Evolutionary conservation across 1,284 basidiomycete genomes (phyloP).

Genomic region (Leccinum pallidistipes): DNA sequence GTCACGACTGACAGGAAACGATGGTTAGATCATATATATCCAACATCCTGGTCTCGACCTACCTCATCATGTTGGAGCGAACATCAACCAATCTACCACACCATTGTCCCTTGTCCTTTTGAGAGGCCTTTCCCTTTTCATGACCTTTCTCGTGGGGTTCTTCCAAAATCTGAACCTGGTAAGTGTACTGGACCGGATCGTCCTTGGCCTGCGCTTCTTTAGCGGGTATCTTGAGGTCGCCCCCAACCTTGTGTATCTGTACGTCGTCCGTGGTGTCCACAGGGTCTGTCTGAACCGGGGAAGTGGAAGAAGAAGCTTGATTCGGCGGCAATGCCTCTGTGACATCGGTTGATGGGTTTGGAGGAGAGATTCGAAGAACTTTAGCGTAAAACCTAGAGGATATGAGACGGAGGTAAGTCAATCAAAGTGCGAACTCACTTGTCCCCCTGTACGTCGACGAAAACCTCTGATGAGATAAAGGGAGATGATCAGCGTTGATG

Average conservation of each 20-base stretch:
- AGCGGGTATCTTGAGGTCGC: slow-evolving; percentile 73
- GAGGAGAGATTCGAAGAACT: slow-evolving; percentile 73
- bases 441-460: slow-evolving; percentile 81
- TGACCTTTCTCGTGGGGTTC: slow-evolving; percentile 69
- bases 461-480: slow-evolving; percentile 56
- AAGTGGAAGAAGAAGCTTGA: slow-evolving; percentile 35
- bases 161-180: slow-evolving; percentile 84
- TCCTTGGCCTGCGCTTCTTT: slow-evolving; percentile 76
- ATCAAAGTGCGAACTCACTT: slow-evolving; percentile 53
- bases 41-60: slow-evolving; percentile 27
- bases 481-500: slow-evolving; percentile 27
- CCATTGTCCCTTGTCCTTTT: slow-evolving; percentile 56
- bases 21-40: slow-evolving; percentile 6
- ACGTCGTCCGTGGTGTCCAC: slow-evolving; percentile 41
- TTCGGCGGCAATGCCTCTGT: slow-evolving; percentile 39
- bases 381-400: slow-evolving; percentile 69
- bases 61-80: slow-evolving; percentile 79
- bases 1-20: slow-evolving; percentile 67
- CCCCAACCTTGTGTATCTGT: slow-evolving; percentile 67
- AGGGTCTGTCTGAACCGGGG: slow-evolving; percentile 30
- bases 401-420: slow-evolving; percentile 26
- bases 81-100: slow-evolving; percentile 79
- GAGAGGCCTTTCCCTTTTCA: slow-evolving; percentile 55
- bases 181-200: slow-evolving; percentile 82
- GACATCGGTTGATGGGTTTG: slow-evolving; percentile 51